Evolutionary conservation across 768 basidiomycete species (phyloP), one percentile per base, ranked within the genome.

Genomic region (Tulasnella sp.): DNA sequence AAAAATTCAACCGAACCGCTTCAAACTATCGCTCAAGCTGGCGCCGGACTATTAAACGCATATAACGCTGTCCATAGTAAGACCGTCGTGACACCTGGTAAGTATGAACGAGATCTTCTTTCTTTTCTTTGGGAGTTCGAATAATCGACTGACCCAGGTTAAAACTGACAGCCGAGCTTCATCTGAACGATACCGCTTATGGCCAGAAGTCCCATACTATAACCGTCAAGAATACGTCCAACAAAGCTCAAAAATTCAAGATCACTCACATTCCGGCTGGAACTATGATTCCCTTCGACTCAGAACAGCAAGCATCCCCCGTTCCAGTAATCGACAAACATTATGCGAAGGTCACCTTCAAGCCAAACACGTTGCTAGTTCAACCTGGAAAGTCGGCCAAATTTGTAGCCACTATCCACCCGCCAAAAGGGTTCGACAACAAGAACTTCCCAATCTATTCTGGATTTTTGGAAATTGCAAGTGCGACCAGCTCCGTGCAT

Each of bases 211-310:
- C 20, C n/a, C 81, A 81, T 15, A 72, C 73, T 35, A 80, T 86
- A 77, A 83, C 80, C 1, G 77, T 92, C 77, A 85, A 82, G 78
- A 91, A 91, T 82, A 86, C 82, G 18, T 90, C 87, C 16, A 84
- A 80, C 7, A 82, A 83, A 0, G 70, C 81, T 10, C 87, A 88
- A 80, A 85, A 81, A 0, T 89, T 88, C 83, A 86, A 82, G 32
- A 79, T 91, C 26, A 84, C 81, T 13, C 90, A 91, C 81, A 83
- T 88, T 1, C 88, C 90, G 23, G 89, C 90, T 51, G 89, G 88
- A 3, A 90, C 90, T 11, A 88, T 88, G 13, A 79, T 87, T 39
- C 87, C 89, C 1, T 72, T 48, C 86, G 85, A 83, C 16, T 85
- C 84, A 61, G 86, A 86, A 82, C 83, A 71, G 16, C 79, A 91